Evolutionary conservation across 768 basidiomycete genomes (phyloP).

Genomic region (Mrakia gelida): DNA sequence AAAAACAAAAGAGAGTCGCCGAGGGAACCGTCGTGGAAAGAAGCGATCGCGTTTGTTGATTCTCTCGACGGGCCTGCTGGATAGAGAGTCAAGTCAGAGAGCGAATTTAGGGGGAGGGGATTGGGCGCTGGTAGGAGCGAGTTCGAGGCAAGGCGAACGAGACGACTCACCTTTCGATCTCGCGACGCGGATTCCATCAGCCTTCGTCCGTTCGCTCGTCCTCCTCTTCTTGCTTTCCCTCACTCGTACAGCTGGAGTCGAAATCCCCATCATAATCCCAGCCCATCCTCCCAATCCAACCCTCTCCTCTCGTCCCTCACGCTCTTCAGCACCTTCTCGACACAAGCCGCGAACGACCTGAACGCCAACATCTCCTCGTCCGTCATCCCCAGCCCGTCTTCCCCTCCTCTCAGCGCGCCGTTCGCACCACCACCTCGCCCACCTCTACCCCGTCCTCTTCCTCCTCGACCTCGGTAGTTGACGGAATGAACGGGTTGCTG

Average conservation of each 20-base stretch:
- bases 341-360: constrained; percentile 21
- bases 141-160: no score
- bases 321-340: constrained; percentile 18
- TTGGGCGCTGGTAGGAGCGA: no score
- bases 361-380: constrained; percentile 25
- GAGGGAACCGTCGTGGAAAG: not conserved
- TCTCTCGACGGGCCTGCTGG: no score
- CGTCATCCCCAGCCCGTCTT: constrained; percentile 9
- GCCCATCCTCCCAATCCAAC: constrained; percentile 24
- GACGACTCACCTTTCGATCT: no score
- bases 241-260: not conserved
- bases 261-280: not conserved
- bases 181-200: not conserved
- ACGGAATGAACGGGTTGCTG: not conserved
- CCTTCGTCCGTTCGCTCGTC: not conserved
- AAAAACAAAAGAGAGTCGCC: not conserved
- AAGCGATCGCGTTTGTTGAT: no score
- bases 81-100: no score
- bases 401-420: not conserved
- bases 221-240: not conserved
- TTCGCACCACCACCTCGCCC: not conserved
- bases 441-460: constrained; percentile 1
- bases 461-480: constrained; percentile 17
- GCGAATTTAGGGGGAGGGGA: no score
- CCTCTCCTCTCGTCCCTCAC: constrained; percentile 25